Conservation (phyloP, 441 rosid genomes). For the Gossypium trilobum region DNA sequence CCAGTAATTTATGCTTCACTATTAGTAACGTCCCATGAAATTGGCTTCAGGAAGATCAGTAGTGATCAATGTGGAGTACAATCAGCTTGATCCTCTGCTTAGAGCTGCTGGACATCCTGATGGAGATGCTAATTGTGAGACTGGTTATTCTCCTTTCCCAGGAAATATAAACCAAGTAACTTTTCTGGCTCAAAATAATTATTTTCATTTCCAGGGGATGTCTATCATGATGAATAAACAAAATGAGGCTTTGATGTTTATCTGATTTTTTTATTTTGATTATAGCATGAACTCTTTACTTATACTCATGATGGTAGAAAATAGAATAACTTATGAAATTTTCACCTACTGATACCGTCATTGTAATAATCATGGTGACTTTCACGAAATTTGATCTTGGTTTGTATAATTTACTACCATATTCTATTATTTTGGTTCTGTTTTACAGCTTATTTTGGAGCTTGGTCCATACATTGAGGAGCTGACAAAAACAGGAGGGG, state of each 20-base stretch:
- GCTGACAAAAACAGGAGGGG: constrained; percentile 79
- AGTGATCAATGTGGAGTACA: constrained; percentile 97
- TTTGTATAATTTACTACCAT: neutral
- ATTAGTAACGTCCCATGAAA: constrained; percentile 5
- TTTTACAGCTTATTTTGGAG: constrained; percentile 70
- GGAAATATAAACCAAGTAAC: constrained; percentile 94
- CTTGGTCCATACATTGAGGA: constrained; percentile 77
- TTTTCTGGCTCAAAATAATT: constrained; percentile 11
- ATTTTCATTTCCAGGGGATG: neutral
- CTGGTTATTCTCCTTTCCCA: constrained; percentile 91
- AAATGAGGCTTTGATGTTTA: neutral
- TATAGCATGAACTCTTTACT: constrained; percentile 31
- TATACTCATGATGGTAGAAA: neutral
- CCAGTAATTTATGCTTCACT: neutral
- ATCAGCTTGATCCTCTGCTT: constrained; percentile 94
- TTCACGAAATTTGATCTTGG: neutral
- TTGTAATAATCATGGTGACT: neutral
- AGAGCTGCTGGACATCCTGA: constrained; percentile 75
- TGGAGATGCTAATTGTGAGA: constrained; percentile 82
- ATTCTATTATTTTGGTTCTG: constrained; percentile 3
- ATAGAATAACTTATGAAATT: neutral
- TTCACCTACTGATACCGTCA: neutral
- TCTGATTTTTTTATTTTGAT: constrained; percentile 31
- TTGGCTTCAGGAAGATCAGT: constrained; percentile 66
- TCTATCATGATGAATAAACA: neutral